These are phyloP conservation scores for carrot (Daucus carota) DNA, from an alignment of 129 eudicot genomes.

Conservation along the genomic window DNA sequence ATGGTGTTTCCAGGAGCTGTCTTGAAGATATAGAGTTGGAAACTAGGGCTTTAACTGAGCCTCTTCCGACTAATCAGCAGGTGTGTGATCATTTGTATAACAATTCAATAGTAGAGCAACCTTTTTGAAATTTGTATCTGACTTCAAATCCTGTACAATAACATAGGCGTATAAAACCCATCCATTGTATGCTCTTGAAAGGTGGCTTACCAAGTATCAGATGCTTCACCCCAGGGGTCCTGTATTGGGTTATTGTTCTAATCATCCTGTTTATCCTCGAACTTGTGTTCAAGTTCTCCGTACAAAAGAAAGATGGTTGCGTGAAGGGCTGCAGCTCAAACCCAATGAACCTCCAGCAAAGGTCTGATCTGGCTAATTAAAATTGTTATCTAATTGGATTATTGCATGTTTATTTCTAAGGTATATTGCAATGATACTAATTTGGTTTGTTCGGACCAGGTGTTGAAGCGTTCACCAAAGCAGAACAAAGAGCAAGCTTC, in stretches of 20 bases:
- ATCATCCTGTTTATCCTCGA: conserved; percentile 87
- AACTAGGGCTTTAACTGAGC: conserved; percentile 89
- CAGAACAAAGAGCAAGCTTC: conserved; percentile 32
- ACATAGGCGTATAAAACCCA: conserved; percentile 79
- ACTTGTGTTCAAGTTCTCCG: conserved; percentile 76
- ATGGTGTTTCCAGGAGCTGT: conserved; percentile 29
- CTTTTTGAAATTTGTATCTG: background rate
- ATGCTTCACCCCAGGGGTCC: conserved; percentile 85
- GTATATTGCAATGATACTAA: background rate
- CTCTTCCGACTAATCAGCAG: conserved; percentile 98
- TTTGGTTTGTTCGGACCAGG: conserved; percentile 22
- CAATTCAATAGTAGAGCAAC: background rate
- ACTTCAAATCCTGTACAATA: background rate
- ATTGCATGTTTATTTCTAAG: background rate
- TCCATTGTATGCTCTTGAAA: conserved; percentile 71
- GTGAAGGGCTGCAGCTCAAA: conserved; percentile 77
- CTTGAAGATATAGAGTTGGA: conserved; percentile 93
- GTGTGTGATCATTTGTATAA: conserved; percentile 28
- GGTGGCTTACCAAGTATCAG: conserved; percentile 91
- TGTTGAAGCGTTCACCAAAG: conserved; percentile 51
- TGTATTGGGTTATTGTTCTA: conserved; percentile 73
- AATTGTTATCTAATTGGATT: background rate
- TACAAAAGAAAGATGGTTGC: conserved; percentile 83
- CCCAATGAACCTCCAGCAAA: conserved; percentile 67
- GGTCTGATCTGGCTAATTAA: conserved; percentile 28